These are phyloP conservation scores for Flaveria brownii DNA, from an alignment of 129 eudicot genomes.

Conservation along the genomic window DNA sequence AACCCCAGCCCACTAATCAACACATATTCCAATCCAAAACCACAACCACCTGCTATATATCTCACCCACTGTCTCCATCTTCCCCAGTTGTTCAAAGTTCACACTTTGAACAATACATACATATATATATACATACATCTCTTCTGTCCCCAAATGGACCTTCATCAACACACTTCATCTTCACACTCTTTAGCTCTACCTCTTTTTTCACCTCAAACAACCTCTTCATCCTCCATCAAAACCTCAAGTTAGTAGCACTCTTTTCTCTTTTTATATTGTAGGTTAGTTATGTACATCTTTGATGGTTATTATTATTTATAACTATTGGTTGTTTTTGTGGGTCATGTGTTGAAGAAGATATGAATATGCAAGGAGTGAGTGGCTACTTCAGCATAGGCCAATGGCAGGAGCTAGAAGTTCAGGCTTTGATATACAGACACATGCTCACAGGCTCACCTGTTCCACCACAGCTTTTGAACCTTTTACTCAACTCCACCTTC, in stretches of 20 bases:
- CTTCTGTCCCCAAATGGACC: slow-evolving; percentile 54
- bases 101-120: not conserved
- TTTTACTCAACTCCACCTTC: slow-evolving; percentile 48
- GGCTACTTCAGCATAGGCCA: slow-evolving; percentile 73
- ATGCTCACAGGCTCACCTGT: slow-evolving; percentile 72
- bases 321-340: not conserved
- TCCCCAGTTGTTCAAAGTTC: slow-evolving; percentile 2
- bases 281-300: too few species aligned
- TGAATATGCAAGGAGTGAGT: slow-evolving; percentile 43
- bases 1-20: not conserved
- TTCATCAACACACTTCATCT: slow-evolving; percentile 44
- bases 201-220: slow-evolving; percentile 33
- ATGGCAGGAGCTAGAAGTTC: slow-evolving; percentile 96
- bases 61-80: slow-evolving; percentile 17
- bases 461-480: slow-evolving; percentile 78
- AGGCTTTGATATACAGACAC: slow-evolving; percentile 79
- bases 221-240: slow-evolving; percentile 24
- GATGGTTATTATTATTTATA: not conserved
- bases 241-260: slow-evolving; percentile 25
- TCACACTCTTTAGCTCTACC: slow-evolving; percentile 43
- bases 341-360: slow-evolving; percentile 19
- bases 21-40: not conserved
- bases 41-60: not conserved
- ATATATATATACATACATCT: not conserved
- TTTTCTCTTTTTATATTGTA: too few species aligned